Base-by-base conservation (phyloP, 1,139 yeast species). In the Zygosaccharomyces sapae region DNA sequence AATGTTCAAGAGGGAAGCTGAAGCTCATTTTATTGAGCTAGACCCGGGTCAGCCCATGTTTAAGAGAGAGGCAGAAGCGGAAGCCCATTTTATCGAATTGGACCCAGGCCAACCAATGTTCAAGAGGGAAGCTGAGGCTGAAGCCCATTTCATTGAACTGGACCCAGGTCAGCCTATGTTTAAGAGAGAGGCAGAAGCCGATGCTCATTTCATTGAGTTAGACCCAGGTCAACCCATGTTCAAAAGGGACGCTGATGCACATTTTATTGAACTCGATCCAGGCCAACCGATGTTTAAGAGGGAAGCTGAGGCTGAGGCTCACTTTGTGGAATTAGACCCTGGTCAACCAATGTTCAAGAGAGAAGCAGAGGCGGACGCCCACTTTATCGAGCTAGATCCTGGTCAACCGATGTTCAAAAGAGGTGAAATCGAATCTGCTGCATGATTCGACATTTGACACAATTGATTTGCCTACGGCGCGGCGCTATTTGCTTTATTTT, bases 281-380 rank as follows among this genome's bases (percentile, higher is more conserved):
- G 65, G 65, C 34, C 62, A 59, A 47, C 64, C 65, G 37, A 43
- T 61, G 46, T 61, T 27, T 10, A 27, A 27, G n/a, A 27, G 60
- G 47, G 61, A 58, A 18, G 59, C 58, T 12, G 52, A 53, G 7
- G 53, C 55, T 31, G 40, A 40, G 2, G 52, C 56, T 13, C 42
- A 41, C 10, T 35, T 35, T 10, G 41, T 50, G 27, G 36, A 42
- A 10, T 40, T 54, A 19, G 44, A 35, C 12, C 46, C 50, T 37
- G 57, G 57, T 31, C 53, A 48, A 31, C 54, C 55, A 35, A 36
- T 55, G 45, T 55, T 44, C 46, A 39, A 51, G 19, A 48, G 49
- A 42, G 49, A 48, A 10, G 51, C 48, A 8, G 44, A 44, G 10
- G 47, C 49, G 3, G 49, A 43, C 2, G 41, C 50, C 51, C 49